A percentile compares a stretch with the other conserved stretches of the same genome.
Conservation (phyloP, 495 filamentous ascomycete genomes). For the Aspergillus affinis region DNA sequence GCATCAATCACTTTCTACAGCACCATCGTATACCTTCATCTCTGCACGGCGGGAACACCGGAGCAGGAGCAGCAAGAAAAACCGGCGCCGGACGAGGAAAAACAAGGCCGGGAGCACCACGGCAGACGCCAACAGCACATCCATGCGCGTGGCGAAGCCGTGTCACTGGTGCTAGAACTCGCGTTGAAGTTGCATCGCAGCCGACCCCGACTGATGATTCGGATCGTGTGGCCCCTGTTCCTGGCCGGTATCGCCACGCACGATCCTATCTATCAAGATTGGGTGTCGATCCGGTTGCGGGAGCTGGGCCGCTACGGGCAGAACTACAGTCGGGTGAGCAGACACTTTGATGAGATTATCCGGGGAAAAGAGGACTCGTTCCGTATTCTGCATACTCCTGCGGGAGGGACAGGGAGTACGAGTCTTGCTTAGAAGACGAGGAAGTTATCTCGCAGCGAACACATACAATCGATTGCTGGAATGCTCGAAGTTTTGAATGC, state of each 20-base stretch:
- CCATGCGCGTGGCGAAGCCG: conserved; percentile 14
- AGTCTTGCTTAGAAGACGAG: no score
- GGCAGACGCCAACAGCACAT: conserved; percentile 3
- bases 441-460: no score
- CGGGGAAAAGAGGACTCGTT: conserved; percentile 17
- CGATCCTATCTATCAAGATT: conserved; percentile 34
- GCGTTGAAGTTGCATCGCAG: conserved; percentile 32
- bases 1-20: conserved; percentile 33
- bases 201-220: conserved; percentile 27
- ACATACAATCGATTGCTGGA: no score
- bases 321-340: conserved; percentile 24
- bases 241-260: conserved; percentile 33
- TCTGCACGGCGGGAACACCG: conserved; percentile 25
- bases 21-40: conserved; percentile 31
- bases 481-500: no score
- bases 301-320: conserved; percentile 33
- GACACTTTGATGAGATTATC: conserved; percentile 30
- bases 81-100: not conserved
- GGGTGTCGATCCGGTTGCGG: conserved; percentile 34
- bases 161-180: conserved; percentile 28
- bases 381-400: not conserved
- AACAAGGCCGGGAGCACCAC: not conserved
- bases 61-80: not conserved
- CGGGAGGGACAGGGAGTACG: no score
- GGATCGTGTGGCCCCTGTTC: conserved; percentile 34